Base-by-base conservation (phyloP, 768 basidiomycete species). In the Boletus reticulatus region DNA sequence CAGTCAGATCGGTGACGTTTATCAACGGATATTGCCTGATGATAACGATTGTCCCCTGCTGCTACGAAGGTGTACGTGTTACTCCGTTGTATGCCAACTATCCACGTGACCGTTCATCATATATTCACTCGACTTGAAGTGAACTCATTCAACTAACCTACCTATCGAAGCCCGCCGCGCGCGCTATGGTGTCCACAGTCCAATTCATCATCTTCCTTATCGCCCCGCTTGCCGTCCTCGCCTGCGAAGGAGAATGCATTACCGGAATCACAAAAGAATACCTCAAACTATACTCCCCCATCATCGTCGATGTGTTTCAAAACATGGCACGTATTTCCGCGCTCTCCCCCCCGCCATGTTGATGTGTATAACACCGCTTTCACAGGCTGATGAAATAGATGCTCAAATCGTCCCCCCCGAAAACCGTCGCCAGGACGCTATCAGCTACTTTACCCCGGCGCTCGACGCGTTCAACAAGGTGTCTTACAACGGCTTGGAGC, bases 161-260 rank as follows among this genome's bases (percentile, higher is more conserved):
- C 32, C n/a, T 20, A 53, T 34, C 62, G 39, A 53, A 42, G 50
- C 52, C 52, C 57, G 59, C 57, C 48, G 29, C 43, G 24, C 39
- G 45, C 32, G 20, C 34, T 55, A 72, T 69, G 68, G 41, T 69
- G 20, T 58, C 43, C 20, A 56, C 42, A 43, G 42, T 59, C 50
- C 58, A 63, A 51, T 39, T 70, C 50, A 8, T 67, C 45, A 43
- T 68, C 31, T 39, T 73, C 31, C 47, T 73, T 50, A 37, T 65
- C 19, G 60, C 70, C 62, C 74, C 78, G 43, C 64, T 70, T 62
- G 64, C 74, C 41, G 77, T 80, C 55, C 62, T 65, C 37, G 83
- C 84, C 29, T 92, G 89, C 67, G 89, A 91, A 75, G 84, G 83
- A 22, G 80, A 83, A 31, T 90, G 89, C 65, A 87, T 85, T 53